Base-by-base conservation (phyloP, 345 rosid genomes). In the Salix caprea region DNA sequence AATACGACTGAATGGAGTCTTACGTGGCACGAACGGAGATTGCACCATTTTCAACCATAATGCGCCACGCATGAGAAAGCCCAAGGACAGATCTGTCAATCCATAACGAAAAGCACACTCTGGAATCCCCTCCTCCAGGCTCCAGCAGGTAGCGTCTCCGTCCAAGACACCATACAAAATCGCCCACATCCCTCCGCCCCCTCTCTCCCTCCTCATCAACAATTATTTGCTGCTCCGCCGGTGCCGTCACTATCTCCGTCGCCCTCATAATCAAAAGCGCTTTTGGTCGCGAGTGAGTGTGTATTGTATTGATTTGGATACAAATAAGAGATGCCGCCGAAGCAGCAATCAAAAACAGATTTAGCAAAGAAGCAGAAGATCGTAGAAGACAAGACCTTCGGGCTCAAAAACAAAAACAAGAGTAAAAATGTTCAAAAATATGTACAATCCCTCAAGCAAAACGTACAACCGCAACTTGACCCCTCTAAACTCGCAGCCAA, bases 371-470 rank as follows among this genome's bases (percentile, higher is more conserved):
- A 94, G 89, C 97, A 92, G 85, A 94, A 94, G 85, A 64, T 90
- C 74, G 95, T 92, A 32, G 98, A 94, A 83, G 98, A 92, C 89
- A 94, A 90, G 84, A 94, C 97, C 2, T 94, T 94, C 75, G 98
- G 98, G 2, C 84, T 92, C 79, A 94, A 94, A 81, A 92, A 94
- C 85, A 94, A 94, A 84, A 94, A 91, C 83, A 94, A 92, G 90
- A 92, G 97, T 80, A 94, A 94, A 82, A 94, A 87, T 79, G 98
- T 94, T 69, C 98, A 94, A 79, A 92, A 94, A 78, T 94, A 94
- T 65, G 97, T 94, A 39, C 98, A 94, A 82, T 85, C 66, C 77
- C 95, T 94, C 83, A 82, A 94, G 77, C 97, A 90, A 82, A 70
- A 88, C 70, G 98, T 87, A 6, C 94, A 91, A 87, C 93, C 97